Conservation (phyloP, 2,329 filamentous ascomycete genomes). For the Cytospora piceae region DNA sequence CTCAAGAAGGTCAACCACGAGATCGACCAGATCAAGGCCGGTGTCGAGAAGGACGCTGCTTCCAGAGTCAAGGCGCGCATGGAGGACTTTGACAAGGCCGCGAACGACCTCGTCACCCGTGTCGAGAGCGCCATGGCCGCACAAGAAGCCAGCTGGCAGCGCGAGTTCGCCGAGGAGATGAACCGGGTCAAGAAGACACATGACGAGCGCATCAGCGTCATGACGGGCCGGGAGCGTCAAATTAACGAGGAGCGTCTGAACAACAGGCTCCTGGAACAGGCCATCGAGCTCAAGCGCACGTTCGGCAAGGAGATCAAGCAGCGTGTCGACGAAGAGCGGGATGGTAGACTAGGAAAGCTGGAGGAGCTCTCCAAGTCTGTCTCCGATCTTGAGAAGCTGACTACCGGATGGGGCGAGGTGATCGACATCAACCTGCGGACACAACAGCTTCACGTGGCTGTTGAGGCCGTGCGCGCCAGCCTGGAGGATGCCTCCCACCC, state of each 20-base stretch:
- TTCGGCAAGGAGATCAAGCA: conserved; percentile 79
- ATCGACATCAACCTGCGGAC: conserved; percentile 90
- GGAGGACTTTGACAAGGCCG: conserved; percentile 82
- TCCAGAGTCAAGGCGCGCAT: conserved; percentile 73
- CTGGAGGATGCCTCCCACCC: conserved; percentile 76
- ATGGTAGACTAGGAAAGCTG: conserved; percentile 84
- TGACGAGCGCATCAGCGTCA: conserved; percentile 75
- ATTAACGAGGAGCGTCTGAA: conserved; percentile 81
- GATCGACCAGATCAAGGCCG: conserved; percentile 73
- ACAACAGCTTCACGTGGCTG: conserved; percentile 93
- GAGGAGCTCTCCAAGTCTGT: conserved; percentile 78
- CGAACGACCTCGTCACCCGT: conserved; percentile 84
- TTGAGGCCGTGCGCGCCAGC: conserved; percentile 87
- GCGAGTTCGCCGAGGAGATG: conserved; percentile 86
- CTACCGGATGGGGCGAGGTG: conserved; percentile 86
- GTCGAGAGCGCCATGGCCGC: conserved; percentile 80
- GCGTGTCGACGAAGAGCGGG: conserved; percentile 85
- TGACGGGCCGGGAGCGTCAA: conserved; percentile 78
- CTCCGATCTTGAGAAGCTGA: conserved; percentile 82
- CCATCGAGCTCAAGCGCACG: conserved; percentile 81
- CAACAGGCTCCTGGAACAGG: conserved; percentile 89
- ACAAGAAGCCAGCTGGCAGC: conserved; percentile 81
- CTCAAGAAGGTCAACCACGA: conserved; percentile 77
- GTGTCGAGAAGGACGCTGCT: conserved; percentile 72
- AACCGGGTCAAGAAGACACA: conserved; percentile 77